Percentiles rank a stretch among this genome's conserved stretches.
Conservation (phyloP, 495 filamentous ascomycete genomes). For the Neurospora terricola region DNA sequence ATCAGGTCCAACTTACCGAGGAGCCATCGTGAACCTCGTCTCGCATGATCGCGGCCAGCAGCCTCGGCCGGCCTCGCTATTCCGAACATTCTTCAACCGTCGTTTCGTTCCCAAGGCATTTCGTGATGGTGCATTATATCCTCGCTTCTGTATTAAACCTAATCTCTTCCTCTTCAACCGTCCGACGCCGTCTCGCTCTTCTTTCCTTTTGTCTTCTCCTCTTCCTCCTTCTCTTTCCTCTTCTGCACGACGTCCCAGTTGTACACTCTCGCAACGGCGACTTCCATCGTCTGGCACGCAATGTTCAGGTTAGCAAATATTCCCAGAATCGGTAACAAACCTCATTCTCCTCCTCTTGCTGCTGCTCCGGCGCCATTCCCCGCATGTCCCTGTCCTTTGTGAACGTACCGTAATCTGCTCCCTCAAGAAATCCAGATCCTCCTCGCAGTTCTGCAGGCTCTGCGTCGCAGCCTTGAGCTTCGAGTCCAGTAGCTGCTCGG, state of each 20-base stretch:
- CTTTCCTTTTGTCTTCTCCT: slow-evolving; percentile 35
- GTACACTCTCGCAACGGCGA: slow-evolving; percentile 92
- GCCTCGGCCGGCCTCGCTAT: not conserved
- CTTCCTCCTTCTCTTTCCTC: slow-evolving; percentile 76
- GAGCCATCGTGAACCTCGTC: not conserved
- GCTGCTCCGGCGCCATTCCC: too few species aligned
- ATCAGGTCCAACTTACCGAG: not conserved
- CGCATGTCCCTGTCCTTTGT: too few species aligned
- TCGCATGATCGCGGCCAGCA: not conserved
- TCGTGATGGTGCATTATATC: not conserved
- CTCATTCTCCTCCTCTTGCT: too few species aligned
- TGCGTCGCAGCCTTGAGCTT: slow-evolving; percentile 72
- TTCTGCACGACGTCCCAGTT: slow-evolving; percentile 97
- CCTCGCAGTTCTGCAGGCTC: slow-evolving; percentile 77
- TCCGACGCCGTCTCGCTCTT: slow-evolving; percentile 13
- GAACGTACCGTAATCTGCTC: slow-evolving; percentile 82
- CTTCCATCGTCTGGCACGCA: slow-evolving; percentile 70
- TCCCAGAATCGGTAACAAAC: not conserved
- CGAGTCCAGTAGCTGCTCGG: slow-evolving; percentile 62
- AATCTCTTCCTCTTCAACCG: slow-evolving; percentile 8
- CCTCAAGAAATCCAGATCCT: slow-evolving; percentile 90
- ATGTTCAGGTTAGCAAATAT: slow-evolving; percentile 15
- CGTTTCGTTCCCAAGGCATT: not conserved
- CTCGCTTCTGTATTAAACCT: not conserved
- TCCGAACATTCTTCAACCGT: not conserved